Base-by-base conservation (phyloP, 805 yeast species). In the Candida koratica region DNA sequence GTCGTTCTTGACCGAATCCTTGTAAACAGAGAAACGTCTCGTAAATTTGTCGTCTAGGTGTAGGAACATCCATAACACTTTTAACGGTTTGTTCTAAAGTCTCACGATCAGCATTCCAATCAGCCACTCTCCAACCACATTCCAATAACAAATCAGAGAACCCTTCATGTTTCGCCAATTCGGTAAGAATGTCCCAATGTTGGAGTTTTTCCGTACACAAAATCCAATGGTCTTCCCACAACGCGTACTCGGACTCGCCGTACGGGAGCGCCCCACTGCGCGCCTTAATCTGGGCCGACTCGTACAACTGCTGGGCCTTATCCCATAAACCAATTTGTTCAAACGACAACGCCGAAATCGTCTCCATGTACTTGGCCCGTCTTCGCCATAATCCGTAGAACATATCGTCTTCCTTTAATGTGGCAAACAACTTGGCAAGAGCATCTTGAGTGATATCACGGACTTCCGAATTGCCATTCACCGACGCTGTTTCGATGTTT, bases 161-260 rank as follows among this genome's bases (percentile, higher is more conserved):
- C 0, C 97, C 97, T 67, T 94, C 99, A 53, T 94, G 97, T 49
- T 90, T 88, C 2, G 98, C 97, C 19, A 94, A 69, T 51, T 93
- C 99, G 0, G 98, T 90, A 41, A 93, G 67, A 32, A 93, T 82
- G 53, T 93, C 98, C 99, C 99, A 93, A 46, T 93, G 97, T 55
- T 93, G 98, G 26, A 93, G 67, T 57, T 90, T 90, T 55, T 93
- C 97, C 3, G 98, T 96, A 67, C 98, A 89, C 25, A 85, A 64
- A 38, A 93, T 88, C 99, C 99, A 93, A 52, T 89, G 94, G 54
- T 93, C 98, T 61, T 94, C 98, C 99, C 99, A 93, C 22, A 93
- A 67, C 0, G 93, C 80, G 51, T 93, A 93, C 55, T 93, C 99
- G 1, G 94, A 77, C 53, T 93, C 97, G 17, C 96, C 87, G 54